Percentiles rank a stretch among this genome's conserved stretches.
These are phyloP conservation scores for Colletotrichum aenigma DNA, from an alignment of 2,329 filamentous ascomycete genomes.

Conservation along the genomic window DNA sequence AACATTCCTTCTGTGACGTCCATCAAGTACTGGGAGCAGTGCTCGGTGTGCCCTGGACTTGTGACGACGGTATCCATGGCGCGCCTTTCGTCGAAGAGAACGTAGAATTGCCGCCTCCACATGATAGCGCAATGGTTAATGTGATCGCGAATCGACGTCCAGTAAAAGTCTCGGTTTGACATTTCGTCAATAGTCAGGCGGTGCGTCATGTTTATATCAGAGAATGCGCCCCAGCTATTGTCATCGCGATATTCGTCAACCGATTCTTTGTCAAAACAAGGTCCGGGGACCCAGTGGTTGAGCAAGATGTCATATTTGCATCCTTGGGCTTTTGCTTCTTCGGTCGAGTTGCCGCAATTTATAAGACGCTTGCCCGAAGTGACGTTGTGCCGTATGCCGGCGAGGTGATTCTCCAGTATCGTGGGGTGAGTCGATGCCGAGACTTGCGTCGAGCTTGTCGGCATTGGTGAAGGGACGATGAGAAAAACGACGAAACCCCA, in stretches of 20 bases:
- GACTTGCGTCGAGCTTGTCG: not conserved
- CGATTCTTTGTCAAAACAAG: slow-evolving; percentile 25
- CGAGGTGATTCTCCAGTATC: not conserved
- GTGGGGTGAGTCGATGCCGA: not conserved
- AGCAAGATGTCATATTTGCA: slow-evolving; percentile 29
- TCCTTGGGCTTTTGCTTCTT: slow-evolving; percentile 18
- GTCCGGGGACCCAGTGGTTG: slow-evolving; percentile 28
- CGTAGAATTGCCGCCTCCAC: slow-evolving; percentile 29
- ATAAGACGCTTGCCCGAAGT: slow-evolving; percentile 20
- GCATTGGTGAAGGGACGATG: not conserved
- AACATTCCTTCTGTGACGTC: slow-evolving; percentile 23
- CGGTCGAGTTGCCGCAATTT: slow-evolving; percentile 23
- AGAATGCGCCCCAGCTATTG: slow-evolving; percentile 25
- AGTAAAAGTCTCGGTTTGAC: slow-evolving; percentile 25
- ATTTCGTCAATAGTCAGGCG: slow-evolving; percentile 23
- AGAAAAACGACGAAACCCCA: slow-evolving; percentile 24
- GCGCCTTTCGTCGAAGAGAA: slow-evolving; percentile 24
- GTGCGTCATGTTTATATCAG: slow-evolving; percentile 26
- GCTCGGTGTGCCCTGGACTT: slow-evolving; percentile 27
- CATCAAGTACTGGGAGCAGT: slow-evolving; percentile 30
- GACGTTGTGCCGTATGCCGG: slow-evolving; percentile 20
- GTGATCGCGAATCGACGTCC: slow-evolving; percentile 26
- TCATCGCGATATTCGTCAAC: slow-evolving; percentile 29
- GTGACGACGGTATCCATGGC: slow-evolving; percentile 25
- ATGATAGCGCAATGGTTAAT: slow-evolving; percentile 30